Percentiles rank a stretch among this genome's conserved stretches.
phyloP scores from a whole-genome alignment of 169 alveolate genomes.

The Eimeria necatrix region DNA sequence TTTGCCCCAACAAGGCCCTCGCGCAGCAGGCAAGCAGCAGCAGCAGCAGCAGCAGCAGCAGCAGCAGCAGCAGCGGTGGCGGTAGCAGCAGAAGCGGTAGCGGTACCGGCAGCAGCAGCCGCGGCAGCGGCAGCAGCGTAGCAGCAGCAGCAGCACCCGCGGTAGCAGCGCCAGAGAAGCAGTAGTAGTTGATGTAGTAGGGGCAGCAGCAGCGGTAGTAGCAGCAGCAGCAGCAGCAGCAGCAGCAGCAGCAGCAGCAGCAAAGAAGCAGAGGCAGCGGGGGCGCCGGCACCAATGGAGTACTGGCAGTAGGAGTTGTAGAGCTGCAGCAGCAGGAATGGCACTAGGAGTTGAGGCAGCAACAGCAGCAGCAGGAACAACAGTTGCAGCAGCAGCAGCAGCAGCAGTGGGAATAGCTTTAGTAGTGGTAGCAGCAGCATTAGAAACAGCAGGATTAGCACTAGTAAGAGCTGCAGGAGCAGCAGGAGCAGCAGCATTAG shows the following conservation, averaged over 20 bases:
- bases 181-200: not conserved
- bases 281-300: not conserved
- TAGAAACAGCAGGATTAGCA: no score
- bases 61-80: not conserved
- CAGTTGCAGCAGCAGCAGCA: no score
- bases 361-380: not conserved
- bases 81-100: not conserved
- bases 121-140: not conserved
- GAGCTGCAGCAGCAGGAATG: not conserved
- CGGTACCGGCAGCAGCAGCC: not conserved
- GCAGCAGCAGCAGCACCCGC: not conserved
- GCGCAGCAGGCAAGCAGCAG: conserved; percentile 88
- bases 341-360: not conserved
- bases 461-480: no score
- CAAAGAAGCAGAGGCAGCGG: not conserved
- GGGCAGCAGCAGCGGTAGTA: not conserved
- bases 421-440: no score
- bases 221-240: conserved; percentile 13
- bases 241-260: not conserved
- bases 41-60: not conserved
- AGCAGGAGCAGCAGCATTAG: no score
- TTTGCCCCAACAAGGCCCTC: conserved; percentile 94
- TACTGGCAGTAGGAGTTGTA: not conserved
- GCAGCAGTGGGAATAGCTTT: no score
- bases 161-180: not conserved